phyloP scores from a whole-genome alignment of 352 stramenopile genomes.

The Phytophthora syringae region DNA sequence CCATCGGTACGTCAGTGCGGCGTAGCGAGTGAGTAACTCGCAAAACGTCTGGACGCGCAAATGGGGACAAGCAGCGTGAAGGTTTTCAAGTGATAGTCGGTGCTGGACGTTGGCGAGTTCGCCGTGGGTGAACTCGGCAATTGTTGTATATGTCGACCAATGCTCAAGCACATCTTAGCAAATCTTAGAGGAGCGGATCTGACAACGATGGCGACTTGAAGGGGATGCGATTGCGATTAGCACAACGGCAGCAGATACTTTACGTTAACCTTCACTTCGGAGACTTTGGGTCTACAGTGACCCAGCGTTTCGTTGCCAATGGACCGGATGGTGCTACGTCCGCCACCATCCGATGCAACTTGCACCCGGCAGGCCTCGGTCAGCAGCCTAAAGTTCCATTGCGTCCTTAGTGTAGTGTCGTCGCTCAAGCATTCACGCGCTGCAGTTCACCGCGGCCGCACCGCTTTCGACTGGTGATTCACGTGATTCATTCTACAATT shows the following conservation, averaged over 20 bases:
- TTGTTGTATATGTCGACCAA: constrained; percentile 15
- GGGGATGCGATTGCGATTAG: constrained; percentile 9
- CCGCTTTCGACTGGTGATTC: background rate
- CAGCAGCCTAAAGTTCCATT: background rate
- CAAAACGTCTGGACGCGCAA: constrained; percentile 17
- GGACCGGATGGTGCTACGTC: constrained; percentile 16
- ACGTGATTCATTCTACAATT: constrained; percentile 27
- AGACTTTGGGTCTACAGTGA: background rate
- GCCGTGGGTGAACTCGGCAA: too few species aligned
- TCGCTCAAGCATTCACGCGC: constrained; percentile 4
- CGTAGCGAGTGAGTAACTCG: constrained; percentile 21
- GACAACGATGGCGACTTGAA: constrained; percentile 31
- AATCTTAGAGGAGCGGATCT: constrained; percentile 31
- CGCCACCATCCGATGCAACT: constrained; percentile 8
- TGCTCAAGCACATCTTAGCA: constrained; percentile 11
- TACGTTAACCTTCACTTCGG: constrained; percentile 1
- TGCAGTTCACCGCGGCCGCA: background rate
- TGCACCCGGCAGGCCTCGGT: constrained; percentile 25
- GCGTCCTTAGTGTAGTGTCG: background rate
- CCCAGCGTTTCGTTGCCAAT: constrained; percentile 8
- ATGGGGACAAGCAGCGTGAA: background rate
- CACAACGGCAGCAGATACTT: constrained; percentile 18
- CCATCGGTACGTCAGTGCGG: constrained; percentile 15
- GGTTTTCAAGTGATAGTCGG: background rate
- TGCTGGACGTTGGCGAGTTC: background rate